These are phyloP conservation scores for Paraconiothyrium brasiliense DNA, from an alignment of 2,329 filamentous ascomycete genomes.

Conservation along the genomic window DNA sequence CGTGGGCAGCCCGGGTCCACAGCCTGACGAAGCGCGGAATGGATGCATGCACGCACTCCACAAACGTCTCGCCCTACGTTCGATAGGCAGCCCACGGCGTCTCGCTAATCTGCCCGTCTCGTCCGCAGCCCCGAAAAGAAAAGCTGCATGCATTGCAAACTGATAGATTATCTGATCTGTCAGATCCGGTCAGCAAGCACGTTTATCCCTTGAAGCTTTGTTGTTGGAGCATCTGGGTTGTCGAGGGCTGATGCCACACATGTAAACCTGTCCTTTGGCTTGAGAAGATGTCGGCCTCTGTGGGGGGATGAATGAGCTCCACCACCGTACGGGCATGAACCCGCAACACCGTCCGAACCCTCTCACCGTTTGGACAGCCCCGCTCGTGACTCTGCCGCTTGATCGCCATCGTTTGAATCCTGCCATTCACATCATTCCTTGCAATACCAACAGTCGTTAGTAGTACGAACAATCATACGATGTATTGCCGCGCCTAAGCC, in stretches of 20 bases:
- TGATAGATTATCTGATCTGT: conserved; percentile 7
- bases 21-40: conserved; percentile 5
- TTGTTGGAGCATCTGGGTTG: not conserved
- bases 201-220: not conserved
- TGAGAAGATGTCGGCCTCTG: not conserved
- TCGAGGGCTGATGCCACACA: not conserved
- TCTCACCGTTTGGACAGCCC: not conserved
- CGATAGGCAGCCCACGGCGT: not conserved
- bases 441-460: conserved; percentile 5
- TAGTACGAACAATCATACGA: not conserved
- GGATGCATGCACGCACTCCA: conserved; percentile 13
- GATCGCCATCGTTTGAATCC: conserved; percentile 3
- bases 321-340: not conserved
- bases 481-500: not conserved
- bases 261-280: not conserved
- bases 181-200: conserved; percentile 12
- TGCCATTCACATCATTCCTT: conserved; percentile 3
- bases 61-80: conserved; percentile 10
- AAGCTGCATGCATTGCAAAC: not conserved
- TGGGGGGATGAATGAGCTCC: conserved; percentile 6
- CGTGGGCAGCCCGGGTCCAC: not conserved
- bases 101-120: conserved; percentile 13
- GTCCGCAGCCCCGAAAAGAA: not conserved
- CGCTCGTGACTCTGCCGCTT: not conserved
- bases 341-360: conserved; percentile 3